Base-by-base conservation (phyloP, 768 basidiomycete species). In the Brasilioporus rufonigricans region DNA sequence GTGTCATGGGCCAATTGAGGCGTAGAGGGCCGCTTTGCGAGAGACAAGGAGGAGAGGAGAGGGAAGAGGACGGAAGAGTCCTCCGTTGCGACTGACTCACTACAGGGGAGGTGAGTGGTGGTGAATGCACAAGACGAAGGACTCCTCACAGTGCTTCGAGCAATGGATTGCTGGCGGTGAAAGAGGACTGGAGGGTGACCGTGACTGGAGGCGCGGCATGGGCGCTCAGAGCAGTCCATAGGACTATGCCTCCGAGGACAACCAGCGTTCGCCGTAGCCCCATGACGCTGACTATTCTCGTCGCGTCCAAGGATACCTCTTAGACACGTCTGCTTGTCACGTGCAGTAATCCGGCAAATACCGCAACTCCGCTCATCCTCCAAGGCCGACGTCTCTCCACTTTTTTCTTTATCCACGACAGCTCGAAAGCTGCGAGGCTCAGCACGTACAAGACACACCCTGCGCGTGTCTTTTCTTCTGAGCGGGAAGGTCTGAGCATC, bases 31-130 rank as follows among this genome's bases (percentile, higher is more conserved):
- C 74, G 59, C 21, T 71, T 69, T 13, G 80, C 77, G 9, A 85
- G 81, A 5, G 93, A 72, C 36, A 80, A 77, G 59, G 86, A 76
- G 14, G 65, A 64, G 4, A 98, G 76, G 18, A 91, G 74, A 7
- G 86, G 83, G 68, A 95, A 93, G 74, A 93, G 93, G 16, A 81
- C 74, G 19, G 79, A 67, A 1, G 88, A 81, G 47, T 86, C 81
- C 67, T 96, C 91, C 43, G 86, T 69, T 8, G 87, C 73, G 14
- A 93, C 77, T 0, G 91, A 84, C 72, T 99, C 96, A 36, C 96
- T 98, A 29, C n/a, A 36, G 10, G 16, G 12, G 11, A 10, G 35
- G 45, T 64, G 33, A 65, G 57, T 27, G 23, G 11, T 29, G 23
- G 27, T 11, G 14, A 8, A 8, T n/a, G 27, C 12, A 19, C 11